These are phyloP conservation scores for Macaranga tanarius DNA, from an alignment of 441 rosid genomes.

Conservation along the genomic window DNA sequence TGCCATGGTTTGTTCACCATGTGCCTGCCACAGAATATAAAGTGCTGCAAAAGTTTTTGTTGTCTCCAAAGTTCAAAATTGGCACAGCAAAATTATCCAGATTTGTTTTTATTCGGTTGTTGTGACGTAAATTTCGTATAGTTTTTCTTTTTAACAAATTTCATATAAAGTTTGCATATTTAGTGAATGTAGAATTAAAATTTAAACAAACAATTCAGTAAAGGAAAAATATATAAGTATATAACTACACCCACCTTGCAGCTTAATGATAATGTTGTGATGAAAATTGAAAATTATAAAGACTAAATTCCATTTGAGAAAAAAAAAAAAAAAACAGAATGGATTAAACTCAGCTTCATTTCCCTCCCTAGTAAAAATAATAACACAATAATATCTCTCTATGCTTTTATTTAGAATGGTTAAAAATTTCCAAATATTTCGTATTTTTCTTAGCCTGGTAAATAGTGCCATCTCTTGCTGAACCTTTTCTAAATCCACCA, in stretches of 20 bases:
- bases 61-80: background rate
- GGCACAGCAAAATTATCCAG: background rate
- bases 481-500: too few relatives aligned
- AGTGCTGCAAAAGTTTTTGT: slow-evolving; percentile 11
- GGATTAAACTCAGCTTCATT: too few relatives aligned
- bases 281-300: too few relatives aligned
- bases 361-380: too few relatives aligned
- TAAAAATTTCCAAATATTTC: too few relatives aligned
- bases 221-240: too few relatives aligned
- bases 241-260: too few relatives aligned
- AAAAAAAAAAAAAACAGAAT: too few relatives aligned
- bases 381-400: background rate
- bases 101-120: slow-evolving; percentile 19
- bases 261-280: too few relatives aligned
- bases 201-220: background rate
- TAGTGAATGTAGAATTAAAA: background rate
- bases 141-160: background rate
- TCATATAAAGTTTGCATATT: background rate
- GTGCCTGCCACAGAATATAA: slow-evolving; percentile 9
- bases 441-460: too few relatives aligned
- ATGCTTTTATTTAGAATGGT: background rate
- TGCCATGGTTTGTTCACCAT: slow-evolving; percentile 8
- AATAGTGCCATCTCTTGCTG: too few relatives aligned
- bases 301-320: too few relatives aligned
- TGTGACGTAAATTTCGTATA: background rate